Percentiles rank a stretch among this genome's conserved stretches.
phyloP scores from a whole-genome alignment of 179 eudicot species.

The Beta lomatogona region DNA sequence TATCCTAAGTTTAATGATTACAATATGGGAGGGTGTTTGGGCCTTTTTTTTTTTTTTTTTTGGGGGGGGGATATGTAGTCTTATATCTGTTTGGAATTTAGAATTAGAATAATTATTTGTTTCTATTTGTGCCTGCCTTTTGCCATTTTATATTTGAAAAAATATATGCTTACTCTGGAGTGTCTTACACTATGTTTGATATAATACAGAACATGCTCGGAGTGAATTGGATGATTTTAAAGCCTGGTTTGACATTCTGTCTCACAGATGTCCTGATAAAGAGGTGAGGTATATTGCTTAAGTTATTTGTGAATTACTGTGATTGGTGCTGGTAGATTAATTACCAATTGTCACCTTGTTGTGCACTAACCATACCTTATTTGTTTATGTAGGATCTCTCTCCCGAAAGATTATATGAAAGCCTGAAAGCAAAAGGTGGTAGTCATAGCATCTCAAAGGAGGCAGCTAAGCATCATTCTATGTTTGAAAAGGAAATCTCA shows the following conservation, averaged over 20 bases:
- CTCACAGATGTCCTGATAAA: constrained; percentile 41
- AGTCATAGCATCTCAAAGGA: constrained; percentile 20
- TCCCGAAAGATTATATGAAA: constrained; percentile 22
- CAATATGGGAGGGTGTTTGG: no score
- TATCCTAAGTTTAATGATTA: no score
- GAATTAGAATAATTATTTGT: no score
- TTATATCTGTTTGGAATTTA: no score
- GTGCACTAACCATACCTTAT: constrained; percentile 2
- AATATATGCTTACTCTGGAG: not conserved
- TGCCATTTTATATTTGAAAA: not conserved
- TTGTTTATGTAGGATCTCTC: constrained; percentile 42
- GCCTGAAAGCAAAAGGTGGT: constrained; percentile 23
- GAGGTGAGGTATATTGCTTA: constrained; percentile 41
- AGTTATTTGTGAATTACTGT: constrained; percentile 5
- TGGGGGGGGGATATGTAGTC: no score
- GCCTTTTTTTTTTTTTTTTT: no score
- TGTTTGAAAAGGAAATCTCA: constrained; percentile 45
- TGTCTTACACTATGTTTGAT: constrained; percentile 9
- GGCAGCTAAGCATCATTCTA: constrained; percentile 20
- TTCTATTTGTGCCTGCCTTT: not conserved
- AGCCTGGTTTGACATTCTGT: constrained; percentile 53
- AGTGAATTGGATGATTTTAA: constrained; percentile 59
- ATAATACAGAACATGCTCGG: constrained; percentile 53
- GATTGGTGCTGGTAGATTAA: not conserved
- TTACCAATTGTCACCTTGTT: not conserved